phyloP scores from a whole-genome alignment of 139 green algal genomes.

The Pleodorina starrii region DNA sequence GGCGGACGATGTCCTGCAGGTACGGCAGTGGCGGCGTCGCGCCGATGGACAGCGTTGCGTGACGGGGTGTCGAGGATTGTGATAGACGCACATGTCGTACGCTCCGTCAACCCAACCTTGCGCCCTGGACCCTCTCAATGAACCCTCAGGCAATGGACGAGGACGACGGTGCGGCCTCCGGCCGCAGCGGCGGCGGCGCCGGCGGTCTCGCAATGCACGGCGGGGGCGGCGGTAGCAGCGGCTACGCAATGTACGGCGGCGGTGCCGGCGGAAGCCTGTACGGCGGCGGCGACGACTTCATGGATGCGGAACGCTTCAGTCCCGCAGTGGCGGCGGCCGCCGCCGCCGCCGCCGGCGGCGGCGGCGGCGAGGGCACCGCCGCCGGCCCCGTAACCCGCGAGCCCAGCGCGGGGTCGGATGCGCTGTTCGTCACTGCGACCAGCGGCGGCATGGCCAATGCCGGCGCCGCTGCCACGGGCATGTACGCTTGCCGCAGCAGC shows the following conservation, averaged over 20 bases:
- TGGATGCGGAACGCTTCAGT: conserved; percentile 2
- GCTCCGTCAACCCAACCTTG: too few relatives aligned
- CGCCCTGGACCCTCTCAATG: too few relatives aligned
- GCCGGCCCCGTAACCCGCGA: conserved; percentile 1
- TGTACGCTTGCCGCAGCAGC: background rate
- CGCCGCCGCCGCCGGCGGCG: background rate
- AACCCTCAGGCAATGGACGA: conserved; percentile 38
- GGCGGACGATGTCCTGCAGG: conserved; percentile 33
- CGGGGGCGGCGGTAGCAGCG: background rate
- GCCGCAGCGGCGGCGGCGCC: background rate
- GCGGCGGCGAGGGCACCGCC: too few relatives aligned
- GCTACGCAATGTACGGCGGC: background rate
- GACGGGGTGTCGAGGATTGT: too few relatives aligned
- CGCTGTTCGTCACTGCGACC: background rate
- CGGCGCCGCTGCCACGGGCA: background rate
- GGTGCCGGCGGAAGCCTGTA: background rate
- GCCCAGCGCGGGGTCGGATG: background rate
- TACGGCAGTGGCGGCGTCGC: background rate
- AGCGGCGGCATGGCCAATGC: background rate
- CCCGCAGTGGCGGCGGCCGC: conserved; percentile 7
- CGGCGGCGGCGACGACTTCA: conserved; percentile 10
- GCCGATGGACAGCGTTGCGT: too few relatives aligned
- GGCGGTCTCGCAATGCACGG: background rate
- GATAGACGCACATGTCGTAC: too few relatives aligned
- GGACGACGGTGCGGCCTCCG: background rate